These are phyloP conservation scores for Flaveria brownii DNA, from an alignment of 129 eudicot genomes.

Conservation along the genomic window DNA sequence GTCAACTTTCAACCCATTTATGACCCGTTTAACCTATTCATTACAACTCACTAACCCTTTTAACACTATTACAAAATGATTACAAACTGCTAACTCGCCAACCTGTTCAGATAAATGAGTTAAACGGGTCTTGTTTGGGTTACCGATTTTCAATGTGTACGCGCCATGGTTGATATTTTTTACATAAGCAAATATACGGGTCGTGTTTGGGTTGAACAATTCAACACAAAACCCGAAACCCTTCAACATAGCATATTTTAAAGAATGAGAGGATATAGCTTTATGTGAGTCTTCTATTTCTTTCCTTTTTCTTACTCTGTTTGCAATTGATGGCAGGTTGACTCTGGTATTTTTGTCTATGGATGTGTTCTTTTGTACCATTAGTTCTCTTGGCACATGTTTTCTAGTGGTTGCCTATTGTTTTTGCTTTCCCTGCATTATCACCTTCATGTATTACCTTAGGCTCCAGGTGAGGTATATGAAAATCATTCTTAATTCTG, in stretches of 20 bases:
- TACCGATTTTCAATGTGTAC: no score
- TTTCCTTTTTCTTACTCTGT: neutral
- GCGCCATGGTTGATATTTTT: no score
- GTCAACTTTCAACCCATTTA: no score
- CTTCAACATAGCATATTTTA: neutral
- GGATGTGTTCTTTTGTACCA: slow-evolving; percentile 62
- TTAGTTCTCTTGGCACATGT: slow-evolving; percentile 62
- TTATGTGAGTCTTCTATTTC: neutral
- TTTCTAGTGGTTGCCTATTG: slow-evolving; percentile 67
- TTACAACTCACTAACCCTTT: no score
- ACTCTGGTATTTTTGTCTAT: neutral
- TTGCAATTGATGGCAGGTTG: slow-evolving; percentile 8
- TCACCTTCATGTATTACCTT: slow-evolving; percentile 64
- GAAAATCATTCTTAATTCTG: neutral
- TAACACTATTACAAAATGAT: no score
- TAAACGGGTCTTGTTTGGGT: no score
- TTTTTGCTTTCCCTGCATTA: slow-evolving; percentile 88
- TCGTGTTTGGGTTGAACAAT: no score
- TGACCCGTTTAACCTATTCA: no score
- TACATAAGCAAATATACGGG: no score
- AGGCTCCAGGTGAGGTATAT: slow-evolving; percentile 56
- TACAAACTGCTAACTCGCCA: no score
- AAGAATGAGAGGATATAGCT: neutral
- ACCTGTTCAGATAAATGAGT: no score
- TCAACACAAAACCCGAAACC: no score